Conservation (phyloP, 257 asterid genomes). For the Nicotiana tomentosiformis region DNA sequence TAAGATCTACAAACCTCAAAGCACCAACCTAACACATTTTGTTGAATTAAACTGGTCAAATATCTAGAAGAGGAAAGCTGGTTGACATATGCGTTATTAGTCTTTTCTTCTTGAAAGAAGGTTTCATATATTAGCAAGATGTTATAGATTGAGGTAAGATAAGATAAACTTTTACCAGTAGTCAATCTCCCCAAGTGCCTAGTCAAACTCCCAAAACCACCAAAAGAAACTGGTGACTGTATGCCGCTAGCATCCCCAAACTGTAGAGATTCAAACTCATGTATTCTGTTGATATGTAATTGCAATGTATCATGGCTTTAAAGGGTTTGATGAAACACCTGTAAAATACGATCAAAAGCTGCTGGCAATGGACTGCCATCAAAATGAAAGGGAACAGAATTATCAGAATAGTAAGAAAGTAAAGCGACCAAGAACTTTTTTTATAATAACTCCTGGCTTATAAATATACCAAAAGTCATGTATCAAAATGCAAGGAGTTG, state of each 20-base stretch:
- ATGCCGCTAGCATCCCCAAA: slow-evolving; percentile 98
- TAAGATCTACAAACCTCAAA: neutral
- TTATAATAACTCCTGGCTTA: neutral
- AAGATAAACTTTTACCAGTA: slow-evolving; percentile 37
- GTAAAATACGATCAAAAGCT: slow-evolving; percentile 76
- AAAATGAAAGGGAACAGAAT: slow-evolving; percentile 11
- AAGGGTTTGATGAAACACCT: slow-evolving; percentile 40
- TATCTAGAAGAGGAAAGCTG: neutral
- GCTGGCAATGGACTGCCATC: slow-evolving; percentile 80
- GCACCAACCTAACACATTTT: neutral
- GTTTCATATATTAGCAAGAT: neutral
- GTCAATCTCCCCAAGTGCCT: slow-evolving; percentile 87
- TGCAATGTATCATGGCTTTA: slow-evolving; percentile 15
- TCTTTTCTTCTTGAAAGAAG: neutral
- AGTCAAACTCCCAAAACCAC: slow-evolving; percentile 98
- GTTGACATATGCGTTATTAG: neutral
- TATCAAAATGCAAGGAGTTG: neutral
- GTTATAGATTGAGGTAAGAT: neutral
- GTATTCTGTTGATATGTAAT: slow-evolving; percentile 15
- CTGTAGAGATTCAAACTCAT: slow-evolving; percentile 40
- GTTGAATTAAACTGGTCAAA: neutral
- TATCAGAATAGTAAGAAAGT: slow-evolving; percentile 5
- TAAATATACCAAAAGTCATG: neutral
- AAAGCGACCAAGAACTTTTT: neutral
- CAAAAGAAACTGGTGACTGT: slow-evolving; percentile 97